Conservation (phyloP, 192 early-diverging fungal species). For the Spizellomyces punctatus region DNA sequence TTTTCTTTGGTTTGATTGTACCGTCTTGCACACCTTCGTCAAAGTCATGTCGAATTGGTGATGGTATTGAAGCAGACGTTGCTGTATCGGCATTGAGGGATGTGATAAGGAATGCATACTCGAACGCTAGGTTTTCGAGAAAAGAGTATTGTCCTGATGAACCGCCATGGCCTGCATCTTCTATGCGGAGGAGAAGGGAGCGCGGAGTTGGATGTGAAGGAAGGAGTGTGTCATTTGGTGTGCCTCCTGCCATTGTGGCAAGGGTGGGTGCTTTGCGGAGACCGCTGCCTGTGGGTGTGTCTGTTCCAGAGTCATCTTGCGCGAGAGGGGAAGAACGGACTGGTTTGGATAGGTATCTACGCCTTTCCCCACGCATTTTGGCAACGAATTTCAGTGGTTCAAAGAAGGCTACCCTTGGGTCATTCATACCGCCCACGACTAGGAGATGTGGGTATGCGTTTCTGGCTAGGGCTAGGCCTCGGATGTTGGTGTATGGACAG, state of each 20-base stretch:
- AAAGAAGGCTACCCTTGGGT: conserved; percentile 81
- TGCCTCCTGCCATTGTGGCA: conserved; percentile 27
- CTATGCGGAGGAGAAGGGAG: conserved; percentile 24
- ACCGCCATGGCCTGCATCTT: conserved; percentile 46
- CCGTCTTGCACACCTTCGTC: not conserved
- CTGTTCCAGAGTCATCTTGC: not conserved
- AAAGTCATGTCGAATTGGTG: not conserved
- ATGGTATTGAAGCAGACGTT: not conserved
- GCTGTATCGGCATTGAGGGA: conserved; percentile 6
- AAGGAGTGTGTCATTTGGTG: conserved; percentile 6
- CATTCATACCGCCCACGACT: conserved; percentile 73
- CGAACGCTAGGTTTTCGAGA: conserved; percentile 38
- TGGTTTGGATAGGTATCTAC: not conserved
- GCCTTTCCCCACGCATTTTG: conserved; percentile 58
- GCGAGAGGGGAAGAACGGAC: not conserved
- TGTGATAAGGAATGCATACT: conserved; percentile 41
- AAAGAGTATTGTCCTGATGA: conserved; percentile 44
- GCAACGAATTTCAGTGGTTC: conserved; percentile 89
- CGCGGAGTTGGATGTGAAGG: conserved; percentile 5
- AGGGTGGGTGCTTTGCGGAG: conserved; percentile 5
- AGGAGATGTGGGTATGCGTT: conserved; percentile 43
- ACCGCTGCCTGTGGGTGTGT: not conserved
- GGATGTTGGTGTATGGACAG: conserved; percentile 50
- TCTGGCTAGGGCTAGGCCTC: conserved; percentile 29
- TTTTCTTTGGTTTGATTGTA: conserved; percentile 5